Evolutionary conservation across 768 basidiomycete genomes (phyloP).

Genomic region (Hirschioporus abietinus): DNA sequence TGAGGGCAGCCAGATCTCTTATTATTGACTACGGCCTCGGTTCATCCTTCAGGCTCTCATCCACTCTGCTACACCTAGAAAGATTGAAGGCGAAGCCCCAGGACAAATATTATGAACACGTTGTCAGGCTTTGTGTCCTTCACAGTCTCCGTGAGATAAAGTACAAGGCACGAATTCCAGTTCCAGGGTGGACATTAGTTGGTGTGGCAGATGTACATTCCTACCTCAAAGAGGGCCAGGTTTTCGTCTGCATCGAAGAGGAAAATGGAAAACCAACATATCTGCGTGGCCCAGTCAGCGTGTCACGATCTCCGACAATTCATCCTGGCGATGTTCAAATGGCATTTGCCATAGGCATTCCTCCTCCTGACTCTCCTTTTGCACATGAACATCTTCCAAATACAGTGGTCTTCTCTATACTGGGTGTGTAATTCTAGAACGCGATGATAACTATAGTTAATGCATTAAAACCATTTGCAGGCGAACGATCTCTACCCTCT

Average conservation of each 20-base stretch:
- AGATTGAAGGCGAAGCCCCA: slow-evolving; percentile 39
- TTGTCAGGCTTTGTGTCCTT: slow-evolving; percentile 49
- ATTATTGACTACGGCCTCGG: slow-evolving; percentile 57
- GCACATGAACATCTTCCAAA: slow-evolving; percentile 47
- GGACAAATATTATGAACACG: slow-evolving; percentile 45
- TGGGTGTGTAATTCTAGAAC: slow-evolving; percentile 32
- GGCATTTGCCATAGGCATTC: slow-evolving; percentile 55
- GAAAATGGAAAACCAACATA: slow-evolving; percentile 32
- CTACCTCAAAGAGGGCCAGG: slow-evolving; percentile 45
- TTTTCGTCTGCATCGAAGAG: slow-evolving; percentile 50
- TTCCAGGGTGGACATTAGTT: slow-evolving; percentile 64
- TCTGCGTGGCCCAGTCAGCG: slow-evolving; percentile 47
- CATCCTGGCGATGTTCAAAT: slow-evolving; percentile 66
- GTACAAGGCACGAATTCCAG: slow-evolving; percentile 53
- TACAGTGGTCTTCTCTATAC: slow-evolving; percentile 58
- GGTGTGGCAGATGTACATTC: slow-evolving; percentile 65
- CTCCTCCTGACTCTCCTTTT: slow-evolving; percentile 49
- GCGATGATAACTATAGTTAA: background rate
- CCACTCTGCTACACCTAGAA: slow-evolving; percentile 42
- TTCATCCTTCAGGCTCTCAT: slow-evolving; percentile 48
- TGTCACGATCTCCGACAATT: slow-evolving; percentile 63
- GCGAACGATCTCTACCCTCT: slow-evolving; percentile 53
- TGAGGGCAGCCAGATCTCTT: slow-evolving; percentile 40
- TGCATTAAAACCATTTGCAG: slow-evolving; percentile 27
- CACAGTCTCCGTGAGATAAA: slow-evolving; percentile 66